Conservation (phyloP, 257 asterid genomes). For the Gentiana macrophylla region DNA sequence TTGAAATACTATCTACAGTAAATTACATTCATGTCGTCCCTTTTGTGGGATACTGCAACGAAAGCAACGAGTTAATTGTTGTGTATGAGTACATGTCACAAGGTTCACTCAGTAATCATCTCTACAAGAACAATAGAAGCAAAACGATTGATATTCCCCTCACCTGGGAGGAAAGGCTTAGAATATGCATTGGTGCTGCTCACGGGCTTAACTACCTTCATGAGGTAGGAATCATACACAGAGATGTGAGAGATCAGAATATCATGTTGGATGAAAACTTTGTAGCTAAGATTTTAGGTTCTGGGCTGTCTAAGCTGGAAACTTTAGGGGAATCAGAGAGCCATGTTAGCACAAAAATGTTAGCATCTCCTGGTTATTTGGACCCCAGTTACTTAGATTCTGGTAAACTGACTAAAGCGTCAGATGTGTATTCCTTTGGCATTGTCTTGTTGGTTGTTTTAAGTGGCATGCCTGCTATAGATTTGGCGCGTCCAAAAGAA, state of each 20-base stretch:
- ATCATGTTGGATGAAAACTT: slow-evolving; percentile 9
- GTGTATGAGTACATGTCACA: not conserved
- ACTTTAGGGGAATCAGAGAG: not conserved
- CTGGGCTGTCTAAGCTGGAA: too few relatives aligned
- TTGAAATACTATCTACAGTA: not conserved
- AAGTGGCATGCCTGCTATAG: not conserved
- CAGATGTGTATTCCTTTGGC: slow-evolving; percentile 20
- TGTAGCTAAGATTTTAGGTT: slow-evolving; percentile 8
- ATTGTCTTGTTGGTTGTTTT: slow-evolving; percentile 11
- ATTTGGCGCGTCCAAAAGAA: too few relatives aligned
- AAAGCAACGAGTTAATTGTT: not conserved
- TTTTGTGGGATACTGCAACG: slow-evolving; percentile 1
- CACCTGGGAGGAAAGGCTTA: slow-evolving; percentile 5
- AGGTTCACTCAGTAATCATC: not conserved
- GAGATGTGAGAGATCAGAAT: slow-evolving; percentile 8
- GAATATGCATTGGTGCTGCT: slow-evolving; percentile 8
- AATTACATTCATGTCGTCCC: not conserved
- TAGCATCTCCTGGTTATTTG: slow-evolving; percentile 9
- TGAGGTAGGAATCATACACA: slow-evolving; percentile 5
- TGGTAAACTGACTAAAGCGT: slow-evolving; percentile 2
- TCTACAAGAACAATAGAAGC: not conserved
- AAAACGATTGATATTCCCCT: not conserved
- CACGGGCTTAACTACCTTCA: not conserved
- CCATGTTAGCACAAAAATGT: slow-evolving; percentile 3
- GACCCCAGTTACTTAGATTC: not conserved